Percentiles rank a stretch among this genome's conserved stretches.
Evolutionary conservation across 2,329 filamentous ascomycete species (phyloP).

Genomic region (Fusarium drepaniforme): DNA sequence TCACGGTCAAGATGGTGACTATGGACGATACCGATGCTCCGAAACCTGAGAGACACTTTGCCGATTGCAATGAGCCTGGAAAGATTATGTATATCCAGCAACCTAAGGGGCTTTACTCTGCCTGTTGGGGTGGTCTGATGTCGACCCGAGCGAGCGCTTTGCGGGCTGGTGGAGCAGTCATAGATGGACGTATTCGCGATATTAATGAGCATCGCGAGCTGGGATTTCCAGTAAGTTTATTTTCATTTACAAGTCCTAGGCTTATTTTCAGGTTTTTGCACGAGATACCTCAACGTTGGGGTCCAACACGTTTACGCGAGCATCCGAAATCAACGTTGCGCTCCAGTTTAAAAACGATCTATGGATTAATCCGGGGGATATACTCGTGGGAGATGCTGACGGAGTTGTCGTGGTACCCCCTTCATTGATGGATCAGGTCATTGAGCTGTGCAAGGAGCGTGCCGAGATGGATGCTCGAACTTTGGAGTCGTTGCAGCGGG

Average conservation of each 20-base stretch:
- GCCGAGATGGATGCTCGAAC: slow-evolving; percentile 39
- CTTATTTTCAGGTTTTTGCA: slow-evolving; percentile 2
- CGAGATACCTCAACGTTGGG: neutral
- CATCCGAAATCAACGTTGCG: neutral
- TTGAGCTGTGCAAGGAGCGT: slow-evolving; percentile 42
- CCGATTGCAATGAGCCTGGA: slow-evolving; percentile 39
- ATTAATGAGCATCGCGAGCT: neutral
- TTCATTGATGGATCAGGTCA: slow-evolving; percentile 36
- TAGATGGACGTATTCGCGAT: slow-evolving; percentile 40
- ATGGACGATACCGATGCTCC: slow-evolving; percentile 40
- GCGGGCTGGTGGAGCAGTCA: slow-evolving; percentile 39
- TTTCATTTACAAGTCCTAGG: neutral
- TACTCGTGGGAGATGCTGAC: slow-evolving; percentile 44
- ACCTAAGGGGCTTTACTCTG: slow-evolving; percentile 42
- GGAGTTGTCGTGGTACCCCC: slow-evolving; percentile 45
- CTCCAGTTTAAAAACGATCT: neutral
- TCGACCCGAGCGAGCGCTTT: slow-evolving; percentile 43
- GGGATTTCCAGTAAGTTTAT: neutral
- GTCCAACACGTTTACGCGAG: neutral
- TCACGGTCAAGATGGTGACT: slow-evolving; percentile 46
- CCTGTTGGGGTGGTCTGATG: slow-evolving; percentile 47
- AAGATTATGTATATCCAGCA: slow-evolving; percentile 46
- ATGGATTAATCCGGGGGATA: slow-evolving; percentile 43
- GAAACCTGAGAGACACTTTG: slow-evolving; percentile 43
- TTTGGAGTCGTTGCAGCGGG: neutral